Evolutionary conservation across 2,329 filamentous ascomycete species (phyloP).

Genomic region (Stachybotrys echinatus): DNA sequence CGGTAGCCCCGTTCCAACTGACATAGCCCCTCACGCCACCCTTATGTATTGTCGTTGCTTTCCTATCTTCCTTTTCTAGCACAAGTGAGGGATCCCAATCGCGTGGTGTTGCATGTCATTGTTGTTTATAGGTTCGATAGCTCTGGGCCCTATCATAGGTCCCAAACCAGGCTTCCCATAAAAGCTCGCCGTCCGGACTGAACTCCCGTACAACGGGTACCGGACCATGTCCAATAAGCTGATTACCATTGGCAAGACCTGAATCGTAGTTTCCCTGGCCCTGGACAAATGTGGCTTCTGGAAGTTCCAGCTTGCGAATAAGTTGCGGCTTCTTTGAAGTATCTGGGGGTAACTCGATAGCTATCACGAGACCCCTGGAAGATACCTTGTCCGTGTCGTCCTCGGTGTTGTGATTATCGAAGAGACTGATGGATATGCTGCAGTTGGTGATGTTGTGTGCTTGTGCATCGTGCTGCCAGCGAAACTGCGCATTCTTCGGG

Average conservation of each 20-base stretch:
- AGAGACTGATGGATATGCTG: constrained; percentile 21
- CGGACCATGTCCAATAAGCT: constrained; percentile 14
- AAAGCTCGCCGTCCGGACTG: constrained; percentile 12
- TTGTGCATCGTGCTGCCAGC: constrained; percentile 29
- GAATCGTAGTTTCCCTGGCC: constrained; percentile 13
- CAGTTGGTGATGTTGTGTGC: constrained; percentile 13
- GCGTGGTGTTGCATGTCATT: constrained; percentile 15
- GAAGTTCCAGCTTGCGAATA: constrained; percentile 1
- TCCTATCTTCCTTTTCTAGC: constrained; percentile 4
- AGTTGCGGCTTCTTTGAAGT: constrained; percentile 4
- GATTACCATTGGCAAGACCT: constrained; percentile 13
- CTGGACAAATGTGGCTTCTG: neutral
- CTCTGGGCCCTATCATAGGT: constrained; percentile 10
- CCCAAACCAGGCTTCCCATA: constrained; percentile 18
- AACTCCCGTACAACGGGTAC: constrained; percentile 18
- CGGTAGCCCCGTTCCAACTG: constrained; percentile 20
- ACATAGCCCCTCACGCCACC: no score
- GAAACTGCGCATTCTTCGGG: constrained; percentile 21
- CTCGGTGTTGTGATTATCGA: constrained; percentile 26
- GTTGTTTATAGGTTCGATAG: constrained; percentile 17
- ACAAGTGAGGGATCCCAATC: constrained; percentile 10
- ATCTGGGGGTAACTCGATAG: constrained; percentile 11
- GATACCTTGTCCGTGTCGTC: constrained; percentile 6
- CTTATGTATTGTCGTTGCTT: no score
- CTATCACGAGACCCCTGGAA: constrained; percentile 8